Conservation (phyloP, 495 filamentous ascomycete genomes). For the Penicillium diatomitis region DNA sequence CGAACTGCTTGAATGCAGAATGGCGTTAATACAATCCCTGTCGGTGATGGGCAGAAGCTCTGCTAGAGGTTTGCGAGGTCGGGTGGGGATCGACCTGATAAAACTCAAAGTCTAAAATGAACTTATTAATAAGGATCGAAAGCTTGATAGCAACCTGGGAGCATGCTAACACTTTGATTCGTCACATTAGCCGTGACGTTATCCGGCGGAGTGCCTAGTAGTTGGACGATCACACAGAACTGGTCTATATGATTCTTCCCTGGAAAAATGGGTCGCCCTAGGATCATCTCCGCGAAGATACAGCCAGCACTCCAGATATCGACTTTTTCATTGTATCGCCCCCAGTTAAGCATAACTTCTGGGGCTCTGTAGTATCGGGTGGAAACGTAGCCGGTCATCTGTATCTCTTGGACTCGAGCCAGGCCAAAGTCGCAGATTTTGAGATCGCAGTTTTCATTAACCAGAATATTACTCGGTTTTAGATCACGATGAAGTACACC, state of each 20-base stretch:
- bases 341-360: constrained; percentile 96
- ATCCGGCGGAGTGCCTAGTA: too few relatives aligned
- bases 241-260: constrained; percentile 15
- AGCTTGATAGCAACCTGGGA: too few relatives aligned
- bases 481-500: constrained; percentile 88
- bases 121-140: too few relatives aligned
- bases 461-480: constrained; percentile 86
- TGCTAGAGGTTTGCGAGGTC: too few relatives aligned
- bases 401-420: constrained; percentile 85
- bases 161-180: too few relatives aligned
- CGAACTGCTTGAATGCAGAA: too few relatives aligned
- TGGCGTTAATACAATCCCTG: too few relatives aligned
- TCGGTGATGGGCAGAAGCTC: too few relatives aligned
- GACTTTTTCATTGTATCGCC: constrained; percentile 90
- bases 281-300: constrained; percentile 94
- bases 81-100: too few relatives aligned
- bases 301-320: constrained; percentile 95
- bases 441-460: constrained; percentile 93
- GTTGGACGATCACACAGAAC: too few relatives aligned
- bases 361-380: constrained; percentile 91
- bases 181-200: too few relatives aligned
- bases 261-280: constrained; percentile 87
- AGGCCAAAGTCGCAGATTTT: constrained; percentile 95
- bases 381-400: constrained; percentile 95
- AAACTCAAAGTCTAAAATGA: too few relatives aligned